Evolutionary conservation across 2,329 filamentous ascomycete genomes (phyloP).

Genomic region (Penicillium palitans): DNA sequence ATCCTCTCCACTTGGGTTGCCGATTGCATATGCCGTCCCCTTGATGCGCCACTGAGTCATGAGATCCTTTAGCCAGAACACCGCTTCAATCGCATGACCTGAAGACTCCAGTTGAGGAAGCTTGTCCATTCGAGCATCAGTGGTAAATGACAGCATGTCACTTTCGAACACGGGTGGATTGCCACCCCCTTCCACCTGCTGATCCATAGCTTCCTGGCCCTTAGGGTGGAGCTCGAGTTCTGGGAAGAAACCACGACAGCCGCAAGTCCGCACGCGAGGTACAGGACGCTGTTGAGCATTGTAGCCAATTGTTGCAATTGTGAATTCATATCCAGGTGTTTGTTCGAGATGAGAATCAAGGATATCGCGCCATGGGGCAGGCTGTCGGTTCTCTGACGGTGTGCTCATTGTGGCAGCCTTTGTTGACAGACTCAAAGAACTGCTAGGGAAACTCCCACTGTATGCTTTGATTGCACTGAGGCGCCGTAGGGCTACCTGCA

Average conservation of each 20-base stretch:
- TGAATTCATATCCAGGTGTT: constrained; percentile 29
- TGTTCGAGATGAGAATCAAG: constrained; percentile 28
- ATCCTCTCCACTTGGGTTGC: constrained; percentile 62
- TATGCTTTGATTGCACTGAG: neutral
- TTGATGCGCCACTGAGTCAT: constrained; percentile 82
- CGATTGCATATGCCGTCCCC: constrained; percentile 74
- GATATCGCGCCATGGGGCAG: constrained; percentile 33
- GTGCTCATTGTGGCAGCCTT: constrained; percentile 12
- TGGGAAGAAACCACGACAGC: constrained; percentile 83
- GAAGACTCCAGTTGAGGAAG: constrained; percentile 67
- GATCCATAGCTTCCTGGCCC: constrained; percentile 66
- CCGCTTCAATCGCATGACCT: constrained; percentile 73
- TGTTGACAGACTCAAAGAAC: constrained; percentile 1
- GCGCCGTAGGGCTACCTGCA: constrained; percentile 1
- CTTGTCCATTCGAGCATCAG: constrained; percentile 86
- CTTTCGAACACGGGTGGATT: constrained; percentile 73
- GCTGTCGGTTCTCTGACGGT: constrained; percentile 2
- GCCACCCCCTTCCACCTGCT: constrained; percentile 27
- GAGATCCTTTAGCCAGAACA: constrained; percentile 73
- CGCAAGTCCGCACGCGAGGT: constrained; percentile 60
- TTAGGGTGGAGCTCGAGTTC: constrained; percentile 65
- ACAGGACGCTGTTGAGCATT: constrained; percentile 21
- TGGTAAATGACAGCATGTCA: constrained; percentile 81
- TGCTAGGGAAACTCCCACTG: neutral
- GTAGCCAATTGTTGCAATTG: constrained; percentile 28